Evolutionary conservation across 306 rosid species (phyloP), one percentile per base, ranked within the genome.

Genomic region (Geum urbanum): DNA sequence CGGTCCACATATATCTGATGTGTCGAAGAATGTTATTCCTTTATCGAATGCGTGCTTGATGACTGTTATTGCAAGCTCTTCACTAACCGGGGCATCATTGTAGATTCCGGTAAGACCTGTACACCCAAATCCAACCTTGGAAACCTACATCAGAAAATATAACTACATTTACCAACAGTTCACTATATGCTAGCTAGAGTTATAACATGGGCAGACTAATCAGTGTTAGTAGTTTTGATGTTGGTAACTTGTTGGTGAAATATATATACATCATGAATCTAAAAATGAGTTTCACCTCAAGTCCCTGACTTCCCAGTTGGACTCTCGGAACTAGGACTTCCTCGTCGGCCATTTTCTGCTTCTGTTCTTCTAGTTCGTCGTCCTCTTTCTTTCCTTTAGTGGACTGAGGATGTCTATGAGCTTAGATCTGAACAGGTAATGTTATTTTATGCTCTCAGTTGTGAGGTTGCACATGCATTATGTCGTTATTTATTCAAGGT

Each of bases 321-420:
- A 58, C 63, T 58, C 19, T 58, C 12, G 63, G 63, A 55, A 85
- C 77, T 9, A 35, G 76, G 9, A 76, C 55, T 19, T 9, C 12
- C 16, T 61, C 46, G 49, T 41, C 67, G 15, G 78, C 79, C 88
- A 86, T 89, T 43, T 8, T 48, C 37, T 32, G 37, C 37, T 32
- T 32, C 37, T 32, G 46, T 47, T 52, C 48, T 46, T 7, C 19
- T 46, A 2, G 37, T 32, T 32, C 64, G 19, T 54, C 60, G 41
- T 55, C 40, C 24, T 5, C 55, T 48, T 55, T 71, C 49, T 55
- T 24, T 9, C 52, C 49, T 24, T 13, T 46, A 46, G 55, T 1
- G 55, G 43, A 8, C 8, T 27, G 8, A 9, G 20, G 43, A 47
- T n/a, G 22, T 15, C 32, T 65, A 10, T 16, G 47, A 68, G 20